phyloP scores from a whole-genome alignment of 179 eudicot genomes.

The Carnegiea gigantea region DNA sequence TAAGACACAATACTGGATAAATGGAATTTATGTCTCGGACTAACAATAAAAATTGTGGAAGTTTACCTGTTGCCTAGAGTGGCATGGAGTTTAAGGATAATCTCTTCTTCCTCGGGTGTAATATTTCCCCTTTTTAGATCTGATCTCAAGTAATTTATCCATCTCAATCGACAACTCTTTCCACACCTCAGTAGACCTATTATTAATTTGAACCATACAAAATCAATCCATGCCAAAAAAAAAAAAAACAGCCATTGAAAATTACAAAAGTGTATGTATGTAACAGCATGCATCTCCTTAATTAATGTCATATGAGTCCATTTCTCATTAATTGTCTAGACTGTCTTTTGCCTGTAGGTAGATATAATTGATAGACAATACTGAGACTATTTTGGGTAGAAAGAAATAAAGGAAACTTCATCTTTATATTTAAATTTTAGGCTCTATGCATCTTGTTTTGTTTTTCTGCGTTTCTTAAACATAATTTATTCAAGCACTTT shows the following conservation, averaged over 20 bases:
- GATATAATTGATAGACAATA: background rate
- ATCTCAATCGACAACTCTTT: conserved; percentile 47
- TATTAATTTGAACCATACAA: background rate
- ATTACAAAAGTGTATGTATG: background rate
- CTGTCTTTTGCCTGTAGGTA: background rate
- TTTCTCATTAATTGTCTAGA: background rate
- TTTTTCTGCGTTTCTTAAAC: no score
- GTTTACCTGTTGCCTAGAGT: conserved; percentile 43
- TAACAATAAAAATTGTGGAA: background rate
- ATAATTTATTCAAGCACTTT: no score
- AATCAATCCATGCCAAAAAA: background rate
- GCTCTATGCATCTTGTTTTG: no score
- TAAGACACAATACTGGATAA: background rate
- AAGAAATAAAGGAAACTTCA: no score
- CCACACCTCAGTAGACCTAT: conserved; percentile 48
- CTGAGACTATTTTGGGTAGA: background rate
- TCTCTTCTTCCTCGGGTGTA: conserved; percentile 41
- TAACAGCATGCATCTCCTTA: background rate
- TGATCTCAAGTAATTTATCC: conserved; percentile 43
- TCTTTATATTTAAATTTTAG: no score
- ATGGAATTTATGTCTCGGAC: background rate
- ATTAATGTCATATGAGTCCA: background rate
- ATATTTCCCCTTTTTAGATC: conserved; percentile 43
- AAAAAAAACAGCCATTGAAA: background rate
- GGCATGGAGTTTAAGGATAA: conserved; percentile 38